Base-by-base conservation (phyloP, 1,284 basidiomycete genomes). In the Cryptococcus sp. region DNA sequence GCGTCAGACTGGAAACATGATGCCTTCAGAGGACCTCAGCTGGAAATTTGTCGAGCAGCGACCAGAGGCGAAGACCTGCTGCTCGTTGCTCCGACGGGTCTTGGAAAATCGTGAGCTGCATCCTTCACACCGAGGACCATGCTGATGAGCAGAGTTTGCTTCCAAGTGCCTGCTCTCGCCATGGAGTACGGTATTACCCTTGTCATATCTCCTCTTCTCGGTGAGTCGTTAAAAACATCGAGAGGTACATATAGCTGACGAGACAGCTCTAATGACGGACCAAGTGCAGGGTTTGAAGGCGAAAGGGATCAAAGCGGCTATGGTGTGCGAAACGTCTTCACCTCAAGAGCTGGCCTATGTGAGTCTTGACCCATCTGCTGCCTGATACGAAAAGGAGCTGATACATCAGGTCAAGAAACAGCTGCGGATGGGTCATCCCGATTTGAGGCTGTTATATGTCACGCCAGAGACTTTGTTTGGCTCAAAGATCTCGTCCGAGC, bases 1-100 rank as follows among this genome's bases (percentile, higher is more conserved):
- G n/a, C n/a, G n/a, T 31, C 45, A 87, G 85, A 79, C 21, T 90
- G 89, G 60, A 80, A 82, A 1, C 81, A 86, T 61, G 55, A 72
- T 1, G 74, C 70, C 10, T 91, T 83, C 62, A 82, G 82, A 63
- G 86, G 85, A 22, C 82, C 85, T 52, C 88, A 91, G 71, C 77
- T 80, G 51, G 81, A 85, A 45, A 83, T 90, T 24, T 79, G 89
- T 16, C 77, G 81, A 46, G 82, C 83, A 5, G 85, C 84, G 1
- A 73, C 84, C 24, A 65, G 71, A 54, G 85, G 84, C 76, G 58
- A 70, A 16, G 86, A 89, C 70, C 80, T 89, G 5, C 78, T 89
- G n/a, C 86, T 91, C 5, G 78, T 91, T 2, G 88, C 88, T 7
- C 87, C 89, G 0, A 92, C 88, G 2, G 88, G 89, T 2, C 83